Evolutionary conservation across 768 basidiomycete species (phyloP), one percentile per base, ranked within the genome.

Genomic region (Mycena rosella): DNA sequence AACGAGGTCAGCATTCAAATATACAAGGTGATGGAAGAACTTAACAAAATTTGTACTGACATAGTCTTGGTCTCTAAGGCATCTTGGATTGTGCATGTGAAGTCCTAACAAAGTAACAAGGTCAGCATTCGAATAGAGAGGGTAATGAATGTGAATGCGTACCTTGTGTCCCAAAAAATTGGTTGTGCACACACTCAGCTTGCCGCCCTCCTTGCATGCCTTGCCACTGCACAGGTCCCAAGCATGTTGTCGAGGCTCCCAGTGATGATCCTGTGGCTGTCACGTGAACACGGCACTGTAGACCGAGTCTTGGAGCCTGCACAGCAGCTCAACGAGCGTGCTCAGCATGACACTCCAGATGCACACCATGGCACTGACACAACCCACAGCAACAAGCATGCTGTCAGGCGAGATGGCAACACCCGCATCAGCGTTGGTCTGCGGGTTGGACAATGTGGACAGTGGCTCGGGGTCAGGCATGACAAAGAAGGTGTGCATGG

Each of bases 251-350:
- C 95, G 75, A 96, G 81, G 79, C 93, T 95, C 40, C 96, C 97
- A 67, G 93, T 96, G 20, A 98, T 94, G 71, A 99, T 84, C 11
- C 91, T 92, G 76, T 89, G 89, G 20, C 96, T 96, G 75, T 98
- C 95, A 95, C 3, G 94, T 95, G 80, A 99, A 99, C 24, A 94
- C 95, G 7, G 96, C 86, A 59, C 91, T 91, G 78, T 96, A 96
- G 40, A 96, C 95, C 60, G 90, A 91, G 75, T 96, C 93, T 64
- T 84, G 84, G 77, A 96, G 95, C 1, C 95, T 95, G 56, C 87
- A 81, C 67, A 96, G 80, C 42, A 89, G 83, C 76, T 94, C 94
- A 6, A 95, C 82, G n/a, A 96, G 79, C 54, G 77, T 68, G 20
- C 89, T 89, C 0, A 80, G 86, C 36, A 75, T 60, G 56, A 88